Conservation (phyloP, 2,329 filamentous ascomycete species). For the Diplodia mutila region DNA sequence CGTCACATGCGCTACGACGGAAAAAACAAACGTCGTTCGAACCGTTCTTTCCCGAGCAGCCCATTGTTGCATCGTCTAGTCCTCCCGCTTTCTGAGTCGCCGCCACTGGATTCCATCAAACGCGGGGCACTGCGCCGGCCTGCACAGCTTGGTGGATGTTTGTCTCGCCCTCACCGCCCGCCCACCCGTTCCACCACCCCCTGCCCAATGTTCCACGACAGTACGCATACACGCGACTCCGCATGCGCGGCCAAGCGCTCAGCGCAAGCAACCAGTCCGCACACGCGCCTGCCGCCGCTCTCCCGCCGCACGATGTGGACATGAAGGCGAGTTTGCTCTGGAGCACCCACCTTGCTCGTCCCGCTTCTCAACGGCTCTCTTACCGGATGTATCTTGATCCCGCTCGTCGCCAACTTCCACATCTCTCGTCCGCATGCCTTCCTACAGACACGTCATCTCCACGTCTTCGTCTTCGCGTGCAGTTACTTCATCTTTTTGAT, state of each 20-base stretch:
- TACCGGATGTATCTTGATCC: neutral
- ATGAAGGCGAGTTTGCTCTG: neutral
- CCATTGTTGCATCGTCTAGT: neutral
- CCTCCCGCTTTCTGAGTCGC: neutral
- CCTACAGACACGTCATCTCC: neutral
- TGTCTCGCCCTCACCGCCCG: conserved; percentile 19
- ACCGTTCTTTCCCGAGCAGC: neutral
- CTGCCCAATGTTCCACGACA: conserved; percentile 19
- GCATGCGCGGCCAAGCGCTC: conserved; percentile 7
- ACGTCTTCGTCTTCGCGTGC: neutral
- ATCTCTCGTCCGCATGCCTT: neutral
- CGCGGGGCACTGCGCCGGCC: neutral
- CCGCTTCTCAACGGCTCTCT: neutral
- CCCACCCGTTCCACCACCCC: conserved; percentile 11
- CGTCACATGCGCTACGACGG: neutral
- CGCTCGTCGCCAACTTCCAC: neutral
- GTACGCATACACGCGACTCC: conserved; percentile 3
- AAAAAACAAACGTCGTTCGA: neutral
- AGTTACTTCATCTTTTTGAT: neutral
- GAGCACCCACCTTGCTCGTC: neutral
- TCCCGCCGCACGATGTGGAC: neutral
- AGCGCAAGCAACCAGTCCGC: neutral
- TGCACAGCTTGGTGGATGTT: neutral
- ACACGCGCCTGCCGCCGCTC: no score
- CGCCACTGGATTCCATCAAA: neutral